Conservation (phyloP, 768 basidiomycete species). For the Symmetrospora coprosmae region DNA sequence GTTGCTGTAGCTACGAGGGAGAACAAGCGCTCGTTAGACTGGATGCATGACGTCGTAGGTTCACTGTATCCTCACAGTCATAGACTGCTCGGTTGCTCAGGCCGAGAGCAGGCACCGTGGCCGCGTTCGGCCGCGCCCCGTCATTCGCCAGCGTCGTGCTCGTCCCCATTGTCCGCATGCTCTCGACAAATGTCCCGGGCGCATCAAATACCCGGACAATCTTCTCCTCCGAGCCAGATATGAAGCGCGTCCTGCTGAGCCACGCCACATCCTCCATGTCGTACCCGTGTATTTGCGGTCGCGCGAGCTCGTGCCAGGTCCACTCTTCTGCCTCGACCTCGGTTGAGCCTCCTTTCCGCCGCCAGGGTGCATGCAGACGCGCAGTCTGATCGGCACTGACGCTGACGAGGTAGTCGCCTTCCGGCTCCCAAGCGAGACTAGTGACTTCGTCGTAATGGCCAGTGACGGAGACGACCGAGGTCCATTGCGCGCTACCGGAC, state of each 20-base stretch:
- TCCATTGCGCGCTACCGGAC: conserved; percentile 50
- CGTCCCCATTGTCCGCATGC: conserved; percentile 46
- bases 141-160: conserved; percentile 42
- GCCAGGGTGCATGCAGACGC: conserved; percentile 60
- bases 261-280: conserved; percentile 70
- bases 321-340: conserved; percentile 20
- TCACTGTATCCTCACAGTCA: not conserved
- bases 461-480: conserved; percentile 59
- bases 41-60: not conserved
- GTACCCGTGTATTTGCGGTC: conserved; percentile 95
- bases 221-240: conserved; percentile 90
- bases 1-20: not conserved
- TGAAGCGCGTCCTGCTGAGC: conserved; percentile 54
- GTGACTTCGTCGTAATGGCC: conserved; percentile 72
- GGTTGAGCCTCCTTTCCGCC: not conserved
- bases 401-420: conserved; percentile 71
- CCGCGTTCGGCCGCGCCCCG: conserved; percentile 55
- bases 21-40: not conserved
- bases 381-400: conserved; percentile 77
- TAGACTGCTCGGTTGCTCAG: conserved; percentile 79
- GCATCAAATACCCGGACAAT: conserved; percentile 87
- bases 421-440: conserved; percentile 71
- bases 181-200: conserved; percentile 60
- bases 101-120: conserved; percentile 82
- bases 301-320: conserved; percentile 74